phyloP scores from a whole-genome alignment of 495 filamentous ascomycete species.

The Pyrenopolyporus hunteri region DNA sequence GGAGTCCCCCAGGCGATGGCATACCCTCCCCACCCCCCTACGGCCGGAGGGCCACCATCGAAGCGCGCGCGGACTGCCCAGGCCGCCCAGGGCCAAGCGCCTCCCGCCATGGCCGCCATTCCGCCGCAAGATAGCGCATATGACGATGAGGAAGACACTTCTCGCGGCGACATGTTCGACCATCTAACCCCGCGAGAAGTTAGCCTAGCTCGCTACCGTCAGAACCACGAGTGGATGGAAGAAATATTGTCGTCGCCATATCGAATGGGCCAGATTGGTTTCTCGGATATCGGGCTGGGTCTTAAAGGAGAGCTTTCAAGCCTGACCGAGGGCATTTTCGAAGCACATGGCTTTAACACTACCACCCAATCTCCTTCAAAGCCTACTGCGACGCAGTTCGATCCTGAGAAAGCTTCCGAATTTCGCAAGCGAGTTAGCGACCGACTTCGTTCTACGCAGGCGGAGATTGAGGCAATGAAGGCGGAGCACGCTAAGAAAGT shows the following conservation, averaged over 20 bases:
- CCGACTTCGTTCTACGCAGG: conserved; percentile 67
- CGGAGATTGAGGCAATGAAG: conserved; percentile 84
- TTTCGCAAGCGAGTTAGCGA: conserved; percentile 76
- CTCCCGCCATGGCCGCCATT: conserved; percentile 37
- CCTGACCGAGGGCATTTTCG: conserved; percentile 78
- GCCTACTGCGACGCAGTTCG: conserved; percentile 65
- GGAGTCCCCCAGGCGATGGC: conserved; percentile 57
- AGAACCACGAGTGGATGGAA: conserved; percentile 99
- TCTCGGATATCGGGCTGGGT: conserved; percentile 84
- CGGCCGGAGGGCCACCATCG: conserved; percentile 50
- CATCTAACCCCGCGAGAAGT: conserved; percentile 86
- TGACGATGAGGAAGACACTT: conserved; percentile 89
- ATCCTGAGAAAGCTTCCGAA: conserved; percentile 70
- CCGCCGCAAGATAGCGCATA: conserved; percentile 59
- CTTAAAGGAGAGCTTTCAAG: conserved; percentile 82
- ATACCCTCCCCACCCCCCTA: conserved; percentile 54
- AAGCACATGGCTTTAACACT: conserved; percentile 64
- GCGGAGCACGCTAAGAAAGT: conserved; percentile 74
- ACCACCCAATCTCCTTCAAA: conserved; percentile 54
- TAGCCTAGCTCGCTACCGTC: conserved; percentile 80
- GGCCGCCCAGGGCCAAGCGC: conserved; percentile 36
- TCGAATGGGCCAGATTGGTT: conserved; percentile 78
- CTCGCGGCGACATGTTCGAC: conserved; percentile 85
- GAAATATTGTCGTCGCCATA: conserved; percentile 92
- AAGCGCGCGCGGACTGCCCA: conserved; percentile 51